Evolutionary conservation across 331 rosid species (phyloP), one percentile per base, ranked within the genome.

Genomic region (Dryas integrifolia): DNA sequence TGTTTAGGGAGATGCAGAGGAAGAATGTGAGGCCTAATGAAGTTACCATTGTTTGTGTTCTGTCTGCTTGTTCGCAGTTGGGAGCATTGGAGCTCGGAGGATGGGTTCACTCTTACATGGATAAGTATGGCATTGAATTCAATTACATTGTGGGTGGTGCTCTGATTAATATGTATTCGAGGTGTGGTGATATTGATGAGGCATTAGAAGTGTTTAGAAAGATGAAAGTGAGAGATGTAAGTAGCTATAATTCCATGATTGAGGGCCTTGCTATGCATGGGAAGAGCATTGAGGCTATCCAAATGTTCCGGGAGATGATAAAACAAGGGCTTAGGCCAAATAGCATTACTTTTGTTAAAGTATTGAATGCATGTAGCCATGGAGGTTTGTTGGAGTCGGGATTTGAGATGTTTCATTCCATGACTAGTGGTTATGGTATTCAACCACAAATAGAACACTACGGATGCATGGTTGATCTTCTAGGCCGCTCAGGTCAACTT

Each of bases 401-500:
- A 46, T 74, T 43, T 58, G 78, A 78, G 80, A 80, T 79, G 66
- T 66, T 82, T 77, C 76, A 75, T 30, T 81, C 85, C 48, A 88
- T 81, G 87, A 78, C 72, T 65, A 75, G n/a, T 2, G 55, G 66
- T 65, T 75, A 77, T 40, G 66, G 71, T 47, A 69, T 88, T 30
- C 75, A 88, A 72, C 90, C 84, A 5, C 74, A 57, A 39, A 76
- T 85, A 14, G 84, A 85, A 67, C 90, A 83, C 79, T 73, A 80
- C 24, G 90, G 88, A 26, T 88, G 92, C 84, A 80, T 88, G 88
- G 80, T 85, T 64, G 88, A 88, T 79, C 80, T 85, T 58, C 77
- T 85, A 53, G 83, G 80, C 40, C 85, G 88, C 58, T 85, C 81
- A 1, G 87, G 87, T 5, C 55, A 55, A 62, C 66, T 83, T 15